Conservation (phyloP, 1,284 basidiomycete species). For the Ganoderma lucidum region DNA sequence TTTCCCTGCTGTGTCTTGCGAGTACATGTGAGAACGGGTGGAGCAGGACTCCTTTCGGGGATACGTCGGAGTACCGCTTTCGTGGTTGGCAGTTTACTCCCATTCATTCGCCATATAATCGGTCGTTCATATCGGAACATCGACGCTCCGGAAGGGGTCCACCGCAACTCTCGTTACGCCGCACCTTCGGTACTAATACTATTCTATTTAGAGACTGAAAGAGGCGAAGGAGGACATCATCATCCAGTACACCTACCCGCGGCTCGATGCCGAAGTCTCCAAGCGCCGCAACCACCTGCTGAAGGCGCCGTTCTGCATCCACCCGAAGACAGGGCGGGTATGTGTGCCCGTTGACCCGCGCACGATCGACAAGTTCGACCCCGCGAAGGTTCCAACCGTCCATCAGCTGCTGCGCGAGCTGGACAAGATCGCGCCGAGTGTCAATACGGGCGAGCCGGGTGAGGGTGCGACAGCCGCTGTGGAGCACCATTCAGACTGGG, state of each 20-base stretch:
- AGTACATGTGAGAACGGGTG: no score
- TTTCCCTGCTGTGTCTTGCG: background rate
- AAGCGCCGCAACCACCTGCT: slow-evolving; percentile 98
- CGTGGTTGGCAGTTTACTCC: no score
- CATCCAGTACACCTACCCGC: slow-evolving; percentile 91
- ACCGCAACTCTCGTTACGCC: no score
- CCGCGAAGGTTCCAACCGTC: slow-evolving; percentile 87
- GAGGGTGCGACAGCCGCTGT: slow-evolving; percentile 23
- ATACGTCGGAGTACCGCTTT: no score
- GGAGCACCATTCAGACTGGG: slow-evolving; percentile 58
- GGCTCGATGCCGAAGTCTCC: slow-evolving; percentile 91
- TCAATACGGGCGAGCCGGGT: slow-evolving; percentile 33
- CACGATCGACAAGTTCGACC: slow-evolving; percentile 86
- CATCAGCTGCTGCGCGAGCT: slow-evolving; percentile 85
- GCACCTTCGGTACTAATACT: background rate
- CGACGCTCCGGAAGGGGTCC: no score
- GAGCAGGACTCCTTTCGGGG: background rate
- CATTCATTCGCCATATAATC: no score
- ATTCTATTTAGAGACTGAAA: background rate
- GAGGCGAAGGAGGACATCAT: slow-evolving; percentile 83
- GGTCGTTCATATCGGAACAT: no score
- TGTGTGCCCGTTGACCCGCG: slow-evolving; percentile 93
- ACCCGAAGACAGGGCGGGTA: slow-evolving; percentile 95
- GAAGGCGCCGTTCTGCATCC: slow-evolving; percentile 97
- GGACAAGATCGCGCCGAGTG: slow-evolving; percentile 49